Percentiles rank a stretch among this genome's conserved stretches.
Evolutionary conservation across 495 filamentous ascomycete species (phyloP).

Genomic region (Rhypophila decipiens): DNA sequence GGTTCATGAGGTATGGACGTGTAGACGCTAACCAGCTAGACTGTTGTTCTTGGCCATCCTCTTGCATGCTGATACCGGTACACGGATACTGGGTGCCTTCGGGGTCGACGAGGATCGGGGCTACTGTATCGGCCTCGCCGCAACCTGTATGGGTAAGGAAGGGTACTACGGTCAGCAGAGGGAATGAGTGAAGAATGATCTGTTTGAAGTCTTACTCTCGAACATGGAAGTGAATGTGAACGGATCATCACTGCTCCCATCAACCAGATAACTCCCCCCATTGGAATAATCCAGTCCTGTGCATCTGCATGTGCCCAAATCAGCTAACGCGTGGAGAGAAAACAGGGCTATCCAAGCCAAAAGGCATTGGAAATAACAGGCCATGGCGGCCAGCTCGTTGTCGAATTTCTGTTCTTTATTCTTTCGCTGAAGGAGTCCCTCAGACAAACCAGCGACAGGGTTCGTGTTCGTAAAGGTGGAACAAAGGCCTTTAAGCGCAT

Average conservation of each 20-base stretch:
- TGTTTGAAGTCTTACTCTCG: conserved; percentile 1
- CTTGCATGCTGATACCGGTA: conserved; percentile 9
- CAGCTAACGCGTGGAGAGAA: conserved; percentile 1
- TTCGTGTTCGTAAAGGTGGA: no score
- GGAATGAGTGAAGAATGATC: no score
- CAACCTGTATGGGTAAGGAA: conserved; percentile 5
- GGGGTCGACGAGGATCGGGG: conserved; percentile 17
- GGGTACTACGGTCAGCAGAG: no score
- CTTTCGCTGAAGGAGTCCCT: no score
- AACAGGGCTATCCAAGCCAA: conserved; percentile 5
- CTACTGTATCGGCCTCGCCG: conserved; percentile 7
- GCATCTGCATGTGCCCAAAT: conserved; percentile 11
- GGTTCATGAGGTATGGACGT: not conserved
- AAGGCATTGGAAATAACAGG: not conserved
- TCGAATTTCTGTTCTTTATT: not conserved
- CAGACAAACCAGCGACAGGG: no score
- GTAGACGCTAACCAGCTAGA: conserved; percentile 8
- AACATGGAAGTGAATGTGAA: conserved; percentile 22
- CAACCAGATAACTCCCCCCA: conserved; percentile 21
- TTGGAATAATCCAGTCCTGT: conserved; percentile 23
- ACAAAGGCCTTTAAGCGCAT: no score
- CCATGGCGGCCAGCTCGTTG: not conserved
- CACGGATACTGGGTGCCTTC: conserved; percentile 12
- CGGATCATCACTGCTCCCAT: conserved; percentile 7
- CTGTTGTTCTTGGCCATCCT: conserved; percentile 11